Conservation (phyloP, 202 grass and related monocot species). For the Saccharum hybrid region DNA sequence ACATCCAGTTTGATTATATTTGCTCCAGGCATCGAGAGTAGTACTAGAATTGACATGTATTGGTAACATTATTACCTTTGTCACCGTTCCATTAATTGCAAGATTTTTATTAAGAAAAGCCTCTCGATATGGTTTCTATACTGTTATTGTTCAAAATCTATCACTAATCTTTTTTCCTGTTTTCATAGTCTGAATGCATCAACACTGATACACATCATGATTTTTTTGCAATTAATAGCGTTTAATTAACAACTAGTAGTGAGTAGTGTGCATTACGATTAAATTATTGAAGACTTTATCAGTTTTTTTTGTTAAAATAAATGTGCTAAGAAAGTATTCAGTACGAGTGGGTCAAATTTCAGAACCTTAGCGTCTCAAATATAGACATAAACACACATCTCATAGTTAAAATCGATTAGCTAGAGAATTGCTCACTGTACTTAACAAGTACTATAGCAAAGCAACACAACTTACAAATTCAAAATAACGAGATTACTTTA, state of each 20-base stretch:
- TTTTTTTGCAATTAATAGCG: neutral
- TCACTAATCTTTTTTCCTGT: neutral
- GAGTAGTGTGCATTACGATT: neutral
- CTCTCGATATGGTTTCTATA: conserved; percentile 3
- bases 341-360: neutral
- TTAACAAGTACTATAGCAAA: neutral
- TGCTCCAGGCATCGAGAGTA: conserved; percentile 40
- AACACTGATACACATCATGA: neutral
- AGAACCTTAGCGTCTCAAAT: neutral
- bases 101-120: conserved; percentile 49
- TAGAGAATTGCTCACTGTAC: neutral
- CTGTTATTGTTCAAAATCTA: neutral
- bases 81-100: conserved; percentile 59
- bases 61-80: conserved; percentile 46
- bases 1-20: conserved; percentile 46
- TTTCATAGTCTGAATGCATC: conserved; percentile 2
- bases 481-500: neutral
- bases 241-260: neutral
- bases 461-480: neutral
- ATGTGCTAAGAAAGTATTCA: neutral
- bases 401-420: neutral
- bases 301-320: neutral
- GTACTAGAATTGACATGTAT: conserved; percentile 55
- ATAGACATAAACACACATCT: neutral
- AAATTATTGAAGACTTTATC: neutral